These are phyloP conservation scores for Lojkania enalia DNA, from an alignment of 2,329 filamentous ascomycete species.

Conservation along the genomic window DNA sequence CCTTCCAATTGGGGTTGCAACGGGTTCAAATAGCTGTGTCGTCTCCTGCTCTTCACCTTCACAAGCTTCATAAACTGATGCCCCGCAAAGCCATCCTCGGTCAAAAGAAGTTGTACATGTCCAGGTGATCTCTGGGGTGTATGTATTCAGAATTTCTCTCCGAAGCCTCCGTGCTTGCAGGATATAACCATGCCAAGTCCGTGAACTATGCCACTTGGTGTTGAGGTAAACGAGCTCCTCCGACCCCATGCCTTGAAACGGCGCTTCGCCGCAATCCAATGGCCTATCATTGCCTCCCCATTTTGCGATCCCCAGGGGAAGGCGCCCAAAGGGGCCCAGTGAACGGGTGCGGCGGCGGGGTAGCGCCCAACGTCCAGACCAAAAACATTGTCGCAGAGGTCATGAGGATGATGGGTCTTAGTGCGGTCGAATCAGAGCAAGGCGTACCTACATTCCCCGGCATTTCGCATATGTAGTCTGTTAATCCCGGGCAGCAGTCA, in stretches of 20 bases:
- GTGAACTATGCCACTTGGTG: slow-evolving; percentile 3
- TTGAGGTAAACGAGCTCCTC: slow-evolving; percentile 4
- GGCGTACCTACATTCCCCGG: slow-evolving; percentile 6
- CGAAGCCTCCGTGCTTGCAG: slow-evolving; percentile 22
- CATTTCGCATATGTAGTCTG: neutral
- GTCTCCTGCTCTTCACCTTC: neutral
- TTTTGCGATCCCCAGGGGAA: slow-evolving; percentile 14
- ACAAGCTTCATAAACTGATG: slow-evolving; percentile 6
- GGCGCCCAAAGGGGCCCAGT: neutral
- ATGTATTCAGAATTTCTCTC: slow-evolving; percentile 7
- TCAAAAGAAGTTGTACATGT: slow-evolving; percentile 12
- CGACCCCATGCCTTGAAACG: slow-evolving; percentile 6
- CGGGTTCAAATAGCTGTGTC: slow-evolving; percentile 1
- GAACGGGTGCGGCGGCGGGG: slow-evolving; percentile 9
- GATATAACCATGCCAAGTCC: slow-evolving; percentile 19
- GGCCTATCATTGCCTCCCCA: slow-evolving; percentile 12
- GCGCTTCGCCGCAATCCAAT: neutral
- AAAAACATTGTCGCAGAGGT: slow-evolving; percentile 3
- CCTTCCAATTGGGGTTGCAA: neutral
- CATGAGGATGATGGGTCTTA: slow-evolving; percentile 9
- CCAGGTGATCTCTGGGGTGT: slow-evolving; percentile 18
- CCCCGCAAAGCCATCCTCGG: slow-evolving; percentile 20
- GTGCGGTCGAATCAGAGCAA: slow-evolving; percentile 14
- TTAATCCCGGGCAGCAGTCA: slow-evolving; percentile 4
- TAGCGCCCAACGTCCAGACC: slow-evolving; percentile 5